phyloP scores from a whole-genome alignment of 2,329 filamentous ascomycete species.

The Nannizzia gypsea region DNA sequence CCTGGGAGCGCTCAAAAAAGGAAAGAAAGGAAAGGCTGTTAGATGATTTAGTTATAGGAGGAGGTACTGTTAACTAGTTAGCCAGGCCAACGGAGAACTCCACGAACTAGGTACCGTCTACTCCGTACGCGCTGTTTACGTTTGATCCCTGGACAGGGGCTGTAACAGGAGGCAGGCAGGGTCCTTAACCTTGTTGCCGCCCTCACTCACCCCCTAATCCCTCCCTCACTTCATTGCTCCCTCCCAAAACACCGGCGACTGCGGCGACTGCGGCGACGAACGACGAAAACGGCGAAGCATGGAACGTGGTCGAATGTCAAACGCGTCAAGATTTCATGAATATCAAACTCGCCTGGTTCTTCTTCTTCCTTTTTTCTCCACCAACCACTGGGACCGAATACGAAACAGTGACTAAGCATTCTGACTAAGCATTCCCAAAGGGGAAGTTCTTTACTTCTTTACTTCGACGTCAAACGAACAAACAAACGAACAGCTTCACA shows the following conservation, averaged over 20 bases:
- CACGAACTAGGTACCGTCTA: too few species aligned
- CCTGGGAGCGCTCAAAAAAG: too few species aligned
- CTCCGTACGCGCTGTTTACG: too few species aligned
- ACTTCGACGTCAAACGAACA: background rate
- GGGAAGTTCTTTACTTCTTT: background rate
- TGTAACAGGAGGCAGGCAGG: background rate
- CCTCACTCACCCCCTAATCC: background rate
- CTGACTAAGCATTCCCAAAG: background rate
- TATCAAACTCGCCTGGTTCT: background rate
- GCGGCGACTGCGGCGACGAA: too few species aligned
- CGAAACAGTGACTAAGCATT: background rate
- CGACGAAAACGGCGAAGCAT: too few species aligned
- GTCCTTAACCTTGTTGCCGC: background rate
- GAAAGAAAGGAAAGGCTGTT: too few species aligned
- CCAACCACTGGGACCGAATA: background rate
- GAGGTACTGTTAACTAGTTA: too few species aligned
- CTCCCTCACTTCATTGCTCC: too few species aligned
- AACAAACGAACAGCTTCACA: background rate
- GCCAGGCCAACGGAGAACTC: too few species aligned
- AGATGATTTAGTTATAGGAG: too few species aligned
- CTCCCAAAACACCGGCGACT: background rate
- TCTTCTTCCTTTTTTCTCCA: background rate
- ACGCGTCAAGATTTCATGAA: background rate
- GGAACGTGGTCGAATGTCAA: background rate
- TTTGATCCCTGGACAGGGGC: background rate